Evolutionary conservation across 805 yeast species (phyloP), one percentile per base, ranked within the genome.

Genomic region (Kuraishia borneana): DNA sequence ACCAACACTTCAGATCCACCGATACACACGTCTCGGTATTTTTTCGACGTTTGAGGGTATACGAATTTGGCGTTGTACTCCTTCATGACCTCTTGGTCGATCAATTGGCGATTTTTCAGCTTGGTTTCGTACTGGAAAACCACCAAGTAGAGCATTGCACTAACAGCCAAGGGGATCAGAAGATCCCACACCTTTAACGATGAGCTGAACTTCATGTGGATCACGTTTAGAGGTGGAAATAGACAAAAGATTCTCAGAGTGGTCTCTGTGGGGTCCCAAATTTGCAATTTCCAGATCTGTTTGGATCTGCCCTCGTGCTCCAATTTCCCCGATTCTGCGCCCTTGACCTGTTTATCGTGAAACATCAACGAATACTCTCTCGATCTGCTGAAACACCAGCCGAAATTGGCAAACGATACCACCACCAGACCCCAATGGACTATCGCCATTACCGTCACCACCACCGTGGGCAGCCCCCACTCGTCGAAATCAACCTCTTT

Each of bases 251-350:
- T 43, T 32, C 60, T 54, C 5, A 79, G 57, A 21, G 64, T 64
- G 48, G 78, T 76, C 41, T 61, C 61, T 0, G 79, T 65, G 0
- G 89, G 89, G 29, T 63, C 60, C 94, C 94, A 82, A 33, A 79
- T 68, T 14, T 55, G 57, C 28, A 82, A 10, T 22, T 34, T 25
- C 32, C 36, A 35, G 13, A 32, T 22, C 17, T 16, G 16, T 19
- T n/a, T 27, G 20, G 27, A 6, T 16, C 7, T 18, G 18, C 3
- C 18, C 6, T 18, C 10, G 31, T 25, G 13, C 16, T 25, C 13
- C 28, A 25, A 17, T 10, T 17, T 18, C 17, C 20, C 20, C 25
- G 12, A 9, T 12, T 25, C 3, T n/a, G 25, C 21, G 17, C 22
- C 20, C 14, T 7, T 30, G 25, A n/a, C n/a, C n/a, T n/a, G n/a